A percentile compares a stretch with the other conserved stretches of the same genome.
Conservation (phyloP, 2,329 filamentous ascomycete species). For the Blastomyces parvus region DNA sequence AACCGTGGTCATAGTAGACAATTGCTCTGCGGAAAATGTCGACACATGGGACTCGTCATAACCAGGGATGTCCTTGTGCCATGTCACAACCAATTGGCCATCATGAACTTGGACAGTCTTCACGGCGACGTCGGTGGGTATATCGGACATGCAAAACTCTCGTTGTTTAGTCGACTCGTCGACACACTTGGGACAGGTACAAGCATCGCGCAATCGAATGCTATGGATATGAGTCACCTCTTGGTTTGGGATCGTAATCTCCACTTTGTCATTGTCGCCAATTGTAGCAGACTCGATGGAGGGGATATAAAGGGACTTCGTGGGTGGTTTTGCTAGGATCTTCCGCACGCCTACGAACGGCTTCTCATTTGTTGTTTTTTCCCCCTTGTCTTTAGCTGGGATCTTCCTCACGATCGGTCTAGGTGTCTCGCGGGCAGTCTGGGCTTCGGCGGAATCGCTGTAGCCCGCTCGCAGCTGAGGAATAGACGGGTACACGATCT, state of each 20-base stretch:
- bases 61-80: conserved; percentile 47
- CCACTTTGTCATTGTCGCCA: not conserved
- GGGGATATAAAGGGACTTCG: not conserved
- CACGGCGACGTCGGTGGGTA: conserved; percentile 42
- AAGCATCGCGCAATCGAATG: conserved; percentile 44
- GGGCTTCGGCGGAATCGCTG: not conserved
- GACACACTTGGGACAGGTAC: conserved; percentile 45
- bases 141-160: conserved; percentile 55
- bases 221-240: not conserved
- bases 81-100: conserved; percentile 48
- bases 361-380: not conserved
- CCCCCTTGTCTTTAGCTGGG: not conserved
- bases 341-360: not conserved
- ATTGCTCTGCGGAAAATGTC: conserved; percentile 18
- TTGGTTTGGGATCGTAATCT: not conserved
- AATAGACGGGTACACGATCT: not conserved
- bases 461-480: not conserved
- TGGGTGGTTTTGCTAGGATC: not conserved
- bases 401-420: not conserved
- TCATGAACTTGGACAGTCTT: conserved; percentile 29
- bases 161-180: conserved; percentile 53
- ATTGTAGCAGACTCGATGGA: not conserved
- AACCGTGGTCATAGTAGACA: conserved; percentile 15
- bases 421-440: not conserved
- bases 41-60: conserved; percentile 37